Conservation (phyloP, 768 basidiomycete species). For the Podaxis sp. region DNA sequence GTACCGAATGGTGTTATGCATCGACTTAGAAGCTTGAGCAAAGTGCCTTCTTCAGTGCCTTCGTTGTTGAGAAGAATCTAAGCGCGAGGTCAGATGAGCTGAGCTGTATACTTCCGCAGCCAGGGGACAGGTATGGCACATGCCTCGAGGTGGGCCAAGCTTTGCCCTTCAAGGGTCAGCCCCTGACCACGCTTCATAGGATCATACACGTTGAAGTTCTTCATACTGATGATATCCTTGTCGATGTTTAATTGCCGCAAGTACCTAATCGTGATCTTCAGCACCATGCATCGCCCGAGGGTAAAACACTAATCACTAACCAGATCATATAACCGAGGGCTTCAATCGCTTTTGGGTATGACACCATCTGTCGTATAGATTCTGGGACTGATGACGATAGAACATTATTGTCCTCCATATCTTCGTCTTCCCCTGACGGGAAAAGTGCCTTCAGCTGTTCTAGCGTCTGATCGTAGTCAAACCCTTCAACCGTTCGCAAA, state of each 20-base stretch:
- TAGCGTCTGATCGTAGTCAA: conserved; percentile 68
- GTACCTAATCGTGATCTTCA: conserved; percentile 44
- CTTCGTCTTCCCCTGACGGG: conserved; percentile 41
- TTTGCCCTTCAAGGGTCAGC: conserved; percentile 90
- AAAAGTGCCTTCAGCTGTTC: conserved; percentile 68
- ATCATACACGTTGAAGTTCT: conserved; percentile 97
- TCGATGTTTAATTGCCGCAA: conserved; percentile 93
- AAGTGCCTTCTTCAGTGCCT: conserved; percentile 88
- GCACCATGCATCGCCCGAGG: conserved; percentile 26
- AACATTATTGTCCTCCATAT: conserved; percentile 34
- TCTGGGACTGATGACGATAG: conserved; percentile 55
- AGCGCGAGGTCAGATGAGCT: neutral
- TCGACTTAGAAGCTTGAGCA: conserved; percentile 76
- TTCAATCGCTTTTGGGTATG: conserved; percentile 67
- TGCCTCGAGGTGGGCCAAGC: conserved; percentile 92
- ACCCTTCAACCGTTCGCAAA: conserved; percentile 80
- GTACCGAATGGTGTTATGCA: conserved; percentile 91
- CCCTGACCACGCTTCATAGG: conserved; percentile 90
- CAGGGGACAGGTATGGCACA: conserved; percentile 9
- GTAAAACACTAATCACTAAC: conserved; percentile 36
- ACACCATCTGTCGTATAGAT: conserved; percentile 71
- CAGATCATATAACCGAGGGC: conserved; percentile 92
- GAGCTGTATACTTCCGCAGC: neutral
- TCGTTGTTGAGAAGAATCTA: conserved; percentile 90
- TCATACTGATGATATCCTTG: conserved; percentile 92